Base-by-base conservation (phyloP, 495 filamentous ascomycete genomes). In the Xylaria bambusicola region DNA sequence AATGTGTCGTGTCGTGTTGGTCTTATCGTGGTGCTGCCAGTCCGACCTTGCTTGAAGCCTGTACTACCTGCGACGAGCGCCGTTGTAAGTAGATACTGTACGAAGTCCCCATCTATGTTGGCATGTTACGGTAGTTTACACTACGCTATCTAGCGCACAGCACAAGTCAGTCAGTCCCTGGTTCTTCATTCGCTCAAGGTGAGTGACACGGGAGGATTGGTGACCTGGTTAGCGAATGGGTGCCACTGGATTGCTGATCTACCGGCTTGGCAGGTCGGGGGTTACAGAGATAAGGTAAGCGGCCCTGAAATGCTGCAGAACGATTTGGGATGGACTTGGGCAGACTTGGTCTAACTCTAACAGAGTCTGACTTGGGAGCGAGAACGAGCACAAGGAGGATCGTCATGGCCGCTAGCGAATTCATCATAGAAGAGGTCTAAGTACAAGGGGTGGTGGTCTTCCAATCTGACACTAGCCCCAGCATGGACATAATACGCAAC, bases 211-310 rank as follows among this genome's bases (percentile, higher is more conserved):
- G n/a, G 21, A 23, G 33, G 4, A 31, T 31, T 18, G 33, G 49
- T 20, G 18, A 29, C 15, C 36, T 31, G 27, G 27, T 10, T 52
- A 55, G 44, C 65, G 67, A 67, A 70, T 65, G n/a, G 40, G n/a
- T 42, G 31, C 24, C 42, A n/a, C 45, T 29, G 52, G 50, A 56
- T 56, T 49, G 53, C 45, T 56, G 41, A 67, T 67, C 62, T 70
- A 56, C 65, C 67, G 65, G 62, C 67, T 70, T 70, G 67, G 67
- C 67, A 58, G 26, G 42, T 54, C 62, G 50, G 49, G 35, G 46
- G 24, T 54, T 33, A n/a, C 24, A 42, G 4, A 44, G 24, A 44
- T 17, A 54, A 49, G 21, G 3, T 3, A 26, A 18, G 15, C 6
- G 17, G 23, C 17, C 8, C 42, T 8, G 17, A 13, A 5, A 4